Evolutionary conservation across 2,329 filamentous ascomycete species (phyloP).

Genomic region (Akanthomyces dipterigenus): DNA sequence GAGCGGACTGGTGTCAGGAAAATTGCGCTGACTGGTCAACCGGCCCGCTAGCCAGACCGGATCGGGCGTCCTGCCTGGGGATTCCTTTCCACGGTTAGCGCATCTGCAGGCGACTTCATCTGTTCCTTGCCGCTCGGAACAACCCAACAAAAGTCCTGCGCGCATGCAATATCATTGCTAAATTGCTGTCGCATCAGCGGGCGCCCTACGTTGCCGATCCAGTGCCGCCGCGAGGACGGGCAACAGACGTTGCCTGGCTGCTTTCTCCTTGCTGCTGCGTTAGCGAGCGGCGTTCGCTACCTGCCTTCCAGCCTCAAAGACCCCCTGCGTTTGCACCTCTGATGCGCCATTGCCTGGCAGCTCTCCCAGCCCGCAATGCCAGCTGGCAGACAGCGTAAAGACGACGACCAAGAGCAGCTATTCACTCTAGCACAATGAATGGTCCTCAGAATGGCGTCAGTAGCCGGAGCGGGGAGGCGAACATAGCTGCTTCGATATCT

Average conservation of each 20-base stretch:
- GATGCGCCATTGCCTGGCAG: conserved; percentile 11
- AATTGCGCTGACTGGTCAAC: conserved; percentile 11
- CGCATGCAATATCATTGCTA: conserved; percentile 7
- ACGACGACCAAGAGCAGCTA: conserved; percentile 24
- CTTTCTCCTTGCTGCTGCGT: background rate
- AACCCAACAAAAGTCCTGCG: background rate
- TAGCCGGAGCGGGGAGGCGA: conserved; percentile 18
- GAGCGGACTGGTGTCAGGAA: background rate
- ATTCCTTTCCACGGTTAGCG: conserved; percentile 8
- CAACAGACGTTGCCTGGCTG: background rate
- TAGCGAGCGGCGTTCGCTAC: background rate
- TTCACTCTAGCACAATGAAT: conserved; percentile 25
- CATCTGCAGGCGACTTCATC: background rate
- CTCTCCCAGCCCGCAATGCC: conserved; percentile 25
- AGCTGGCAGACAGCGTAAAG: conserved; percentile 22
- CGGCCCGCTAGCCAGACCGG: conserved; percentile 8
- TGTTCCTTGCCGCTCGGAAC: background rate
- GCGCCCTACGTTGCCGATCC: background rate
- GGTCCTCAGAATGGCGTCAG: conserved; percentile 28
- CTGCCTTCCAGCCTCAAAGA: background rate
- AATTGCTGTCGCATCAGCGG: background rate
- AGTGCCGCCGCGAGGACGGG: background rate
- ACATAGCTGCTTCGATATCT: conserved; percentile 21
- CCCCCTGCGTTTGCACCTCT: conserved; percentile 12
- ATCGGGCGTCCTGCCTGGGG: conserved; percentile 11